Evolutionary conservation across 2,329 filamentous ascomycete genomes (phyloP).

Genomic region (Nannizziopsis arthrosporioides): DNA sequence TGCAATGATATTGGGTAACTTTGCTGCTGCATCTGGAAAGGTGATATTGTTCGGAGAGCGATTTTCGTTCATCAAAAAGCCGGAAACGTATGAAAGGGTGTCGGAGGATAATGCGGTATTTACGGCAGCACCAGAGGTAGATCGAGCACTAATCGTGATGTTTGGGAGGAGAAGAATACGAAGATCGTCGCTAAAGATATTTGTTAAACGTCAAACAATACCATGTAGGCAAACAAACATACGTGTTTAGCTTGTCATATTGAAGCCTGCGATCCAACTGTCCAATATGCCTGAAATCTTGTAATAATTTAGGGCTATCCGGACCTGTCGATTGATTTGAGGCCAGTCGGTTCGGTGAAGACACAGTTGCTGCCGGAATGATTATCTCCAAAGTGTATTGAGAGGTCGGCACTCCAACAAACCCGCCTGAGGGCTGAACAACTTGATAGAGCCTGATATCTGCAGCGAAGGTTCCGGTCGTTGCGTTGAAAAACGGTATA

Average conservation of each 20-base stretch:
- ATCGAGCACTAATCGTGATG: conserved; percentile 21
- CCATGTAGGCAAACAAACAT: conserved; percentile 10
- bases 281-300: conserved; percentile 26
- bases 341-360: conserved; percentile 14
- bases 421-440: conserved; percentile 43
- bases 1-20: conserved; percentile 18
- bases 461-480: conserved; percentile 60
- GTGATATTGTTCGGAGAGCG: conserved; percentile 19
- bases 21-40: conserved; percentile 16
- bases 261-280: conserved; percentile 21
- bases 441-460: conserved; percentile 65
- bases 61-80: conserved; percentile 20
- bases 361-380: conserved; percentile 18
- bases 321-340: conserved; percentile 8
- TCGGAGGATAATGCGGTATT: conserved; percentile 25
- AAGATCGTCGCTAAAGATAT: conserved; percentile 17
- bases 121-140: conserved; percentile 7
- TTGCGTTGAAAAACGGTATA: conserved; percentile 53
- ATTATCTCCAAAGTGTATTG: conserved; percentile 22
- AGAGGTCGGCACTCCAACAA: conserved; percentile 31
- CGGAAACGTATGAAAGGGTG: conserved; percentile 28
- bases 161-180: conserved; percentile 26
- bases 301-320: conserved; percentile 17
- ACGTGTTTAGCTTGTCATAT: conserved; percentile 22
- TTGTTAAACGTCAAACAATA: background rate